Conservation (phyloP, 139 green algal genomes). For the Klebsormidium nitens region DNA sequence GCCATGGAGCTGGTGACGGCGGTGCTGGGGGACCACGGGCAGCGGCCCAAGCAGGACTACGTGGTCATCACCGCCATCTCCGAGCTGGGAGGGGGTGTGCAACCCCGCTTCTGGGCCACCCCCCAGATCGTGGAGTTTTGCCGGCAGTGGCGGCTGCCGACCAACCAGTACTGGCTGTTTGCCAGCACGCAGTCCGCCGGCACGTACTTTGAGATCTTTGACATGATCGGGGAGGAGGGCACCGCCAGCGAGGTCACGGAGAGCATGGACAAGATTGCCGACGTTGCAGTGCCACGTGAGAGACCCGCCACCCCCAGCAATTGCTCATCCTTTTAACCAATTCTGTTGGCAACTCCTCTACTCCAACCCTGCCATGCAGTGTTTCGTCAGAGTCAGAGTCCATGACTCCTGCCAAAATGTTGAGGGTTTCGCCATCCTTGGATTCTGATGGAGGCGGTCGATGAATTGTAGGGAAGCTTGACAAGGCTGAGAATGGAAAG, state of each 20-base stretch:
- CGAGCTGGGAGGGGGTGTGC: no score
- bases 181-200: neutral
- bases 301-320: no score
- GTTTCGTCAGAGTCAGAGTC: no score
- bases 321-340: no score
- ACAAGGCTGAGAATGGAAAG: no score
- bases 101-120: neutral
- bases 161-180: neutral
- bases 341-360: no score
- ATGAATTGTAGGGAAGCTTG: no score
- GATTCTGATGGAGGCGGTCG: no score
- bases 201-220: neutral
- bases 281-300: neutral
- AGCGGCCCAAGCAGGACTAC: slow-evolving; percentile 29
- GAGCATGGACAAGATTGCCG: neutral
- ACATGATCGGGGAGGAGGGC: neutral
- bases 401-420: no score
- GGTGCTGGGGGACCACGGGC: slow-evolving; percentile 33
- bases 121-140: neutral
- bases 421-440: no score
- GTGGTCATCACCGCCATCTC: no score
- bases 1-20: slow-evolving; percentile 34
- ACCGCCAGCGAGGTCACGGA: neutral
- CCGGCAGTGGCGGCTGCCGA: neutral
- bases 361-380: no score